Evolutionary conservation across 768 basidiomycete genomes (phyloP), one percentile per base, ranked within the genome.

Genomic region (Xerocomus brunneocitrinus): DNA sequence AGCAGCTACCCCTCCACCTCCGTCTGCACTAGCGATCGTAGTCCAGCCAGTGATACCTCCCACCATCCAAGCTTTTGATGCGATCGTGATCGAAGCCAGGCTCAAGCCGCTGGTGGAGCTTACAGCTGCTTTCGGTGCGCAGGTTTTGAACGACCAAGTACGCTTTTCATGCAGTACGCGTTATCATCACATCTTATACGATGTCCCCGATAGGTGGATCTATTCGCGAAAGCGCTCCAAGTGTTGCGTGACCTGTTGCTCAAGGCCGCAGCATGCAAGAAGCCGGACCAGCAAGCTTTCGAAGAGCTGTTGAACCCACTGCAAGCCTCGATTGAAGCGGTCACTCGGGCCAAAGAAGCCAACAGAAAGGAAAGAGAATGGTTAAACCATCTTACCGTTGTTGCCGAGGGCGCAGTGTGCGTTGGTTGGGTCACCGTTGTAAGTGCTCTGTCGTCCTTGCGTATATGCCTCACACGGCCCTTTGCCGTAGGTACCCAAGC

Each of bases 351-450:
- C 57, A 93, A 93, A 72, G 93, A 95, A 56, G 81, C 83, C 34
- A 85, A 85, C 56, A 74, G 89, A 57, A 82, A 85, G 66, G 86
- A 89, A 50, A 78, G 87, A 51, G 88, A 92, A 43, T 94, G 89
- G 85, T 83, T 80, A 61, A 83, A 81, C 40, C 91, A 95, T 65
- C 74, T 98, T 25, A 84, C 81, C 30, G 80, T 84, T 25, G 76
- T 97, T n/a, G 81, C 85, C 3, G 94, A 95, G 63, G 91, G 89
- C 19, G 85, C 82, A 1, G 79, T 87, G 5, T 82, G 78, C 19
- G 83, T 91, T 56, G 95, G 87, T 24, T 99, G 97, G 97, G 83
- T 98, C 40, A 79, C 84, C 31, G 75, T 82, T 47, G 95, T 95
- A 62, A 68, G 91, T 75, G 12, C 39, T 41, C 27, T 10, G 13